A percentile compares a stretch with the other conserved stretches of the same genome.
Evolutionary conservation across 352 stramenopile species (phyloP).

Genomic region (Thraustochytrium striatum): DNA sequence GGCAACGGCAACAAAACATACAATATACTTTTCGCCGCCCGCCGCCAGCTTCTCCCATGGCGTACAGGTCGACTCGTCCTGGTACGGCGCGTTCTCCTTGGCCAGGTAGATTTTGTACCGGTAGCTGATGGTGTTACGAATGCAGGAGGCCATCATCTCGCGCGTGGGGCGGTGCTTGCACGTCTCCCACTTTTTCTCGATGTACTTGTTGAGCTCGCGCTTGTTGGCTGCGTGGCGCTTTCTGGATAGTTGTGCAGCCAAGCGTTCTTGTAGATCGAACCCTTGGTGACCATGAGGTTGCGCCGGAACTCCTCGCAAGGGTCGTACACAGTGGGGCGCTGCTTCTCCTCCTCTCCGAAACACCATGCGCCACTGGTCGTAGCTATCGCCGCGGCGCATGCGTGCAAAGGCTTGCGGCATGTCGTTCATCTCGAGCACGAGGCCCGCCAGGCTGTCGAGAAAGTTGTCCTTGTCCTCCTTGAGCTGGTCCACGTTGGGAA

Average conservation of each 20-base stretch:
- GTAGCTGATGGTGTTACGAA: constrained; percentile 47
- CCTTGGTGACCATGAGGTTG: constrained; percentile 34
- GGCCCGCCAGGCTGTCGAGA: constrained; percentile 6
- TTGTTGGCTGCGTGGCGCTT: constrained; percentile 49
- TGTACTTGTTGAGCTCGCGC: constrained; percentile 50
- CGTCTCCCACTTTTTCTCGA: constrained; percentile 50
- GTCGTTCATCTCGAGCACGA: constrained; percentile 37
- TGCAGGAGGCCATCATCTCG: constrained; percentile 48
- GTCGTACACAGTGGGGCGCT: constrained; percentile 25
- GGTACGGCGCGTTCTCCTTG: constrained; percentile 46
- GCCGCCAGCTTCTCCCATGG: constrained; percentile 35
- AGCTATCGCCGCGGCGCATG: constrained; percentile 42
- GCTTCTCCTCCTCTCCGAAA: constrained; percentile 44
- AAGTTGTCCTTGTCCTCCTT: constrained; percentile 44
- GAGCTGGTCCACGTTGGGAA: constrained; percentile 36
- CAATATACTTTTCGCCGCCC: neutral
- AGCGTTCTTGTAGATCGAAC: constrained; percentile 44
- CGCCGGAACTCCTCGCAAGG: constrained; percentile 43
- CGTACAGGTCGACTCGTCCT: constrained; percentile 46
- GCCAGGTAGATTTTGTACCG: constrained; percentile 49
- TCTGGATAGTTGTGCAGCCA: constrained; percentile 49
- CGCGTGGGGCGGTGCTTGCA: constrained; percentile 43
- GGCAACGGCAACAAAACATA: too few relatives aligned
- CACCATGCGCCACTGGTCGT: constrained; percentile 42
- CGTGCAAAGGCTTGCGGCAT: constrained; percentile 43